Percentiles rank a stretch among this genome's conserved stretches.
These are phyloP conservation scores for Coprinopsis cinerea DNA, from an alignment of 768 basidiomycete species.

Conservation along the genomic window DNA sequence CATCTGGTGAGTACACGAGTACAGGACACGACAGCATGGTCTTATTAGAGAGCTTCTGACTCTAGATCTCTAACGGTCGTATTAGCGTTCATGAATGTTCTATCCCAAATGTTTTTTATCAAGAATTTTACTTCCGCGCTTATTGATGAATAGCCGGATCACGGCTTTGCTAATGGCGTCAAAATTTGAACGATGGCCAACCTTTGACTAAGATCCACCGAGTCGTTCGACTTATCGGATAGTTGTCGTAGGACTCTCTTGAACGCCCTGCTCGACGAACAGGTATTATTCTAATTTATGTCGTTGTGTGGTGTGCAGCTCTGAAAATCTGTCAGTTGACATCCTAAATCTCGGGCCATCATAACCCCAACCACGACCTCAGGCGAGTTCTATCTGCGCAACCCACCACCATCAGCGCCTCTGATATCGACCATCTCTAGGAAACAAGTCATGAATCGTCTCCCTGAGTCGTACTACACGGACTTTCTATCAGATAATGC, in stretches of 20 bases:
- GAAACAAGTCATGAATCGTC: slow-evolving; percentile 20
- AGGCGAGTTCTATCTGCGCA: not conserved
- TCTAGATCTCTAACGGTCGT: not conserved
- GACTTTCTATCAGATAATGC: slow-evolving; percentile 57
- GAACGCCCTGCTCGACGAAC: no score
- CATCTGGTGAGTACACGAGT: no score
- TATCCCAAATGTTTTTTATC: not conserved
- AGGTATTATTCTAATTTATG: no score
- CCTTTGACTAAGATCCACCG: not conserved
- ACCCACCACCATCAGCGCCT: not conserved
- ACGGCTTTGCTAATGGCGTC: not conserved
- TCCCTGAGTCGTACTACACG: slow-evolving; percentile 51
- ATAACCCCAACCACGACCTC: not conserved
- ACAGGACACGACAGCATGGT: not conserved
- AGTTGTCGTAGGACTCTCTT: no score
- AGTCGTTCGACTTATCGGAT: no score
- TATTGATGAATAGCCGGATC: not conserved
- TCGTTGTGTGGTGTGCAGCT: not conserved
- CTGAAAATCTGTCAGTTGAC: not conserved
- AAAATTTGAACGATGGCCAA: not conserved
- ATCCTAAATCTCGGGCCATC: not conserved
- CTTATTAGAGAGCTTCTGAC: not conserved
- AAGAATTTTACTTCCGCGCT: not conserved
- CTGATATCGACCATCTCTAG: not conserved
- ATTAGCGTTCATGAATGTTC: not conserved